These are phyloP conservation scores for Ramalina intermedia DNA, from an alignment of 495 filamentous ascomycete genomes.

Conservation along the genomic window DNA sequence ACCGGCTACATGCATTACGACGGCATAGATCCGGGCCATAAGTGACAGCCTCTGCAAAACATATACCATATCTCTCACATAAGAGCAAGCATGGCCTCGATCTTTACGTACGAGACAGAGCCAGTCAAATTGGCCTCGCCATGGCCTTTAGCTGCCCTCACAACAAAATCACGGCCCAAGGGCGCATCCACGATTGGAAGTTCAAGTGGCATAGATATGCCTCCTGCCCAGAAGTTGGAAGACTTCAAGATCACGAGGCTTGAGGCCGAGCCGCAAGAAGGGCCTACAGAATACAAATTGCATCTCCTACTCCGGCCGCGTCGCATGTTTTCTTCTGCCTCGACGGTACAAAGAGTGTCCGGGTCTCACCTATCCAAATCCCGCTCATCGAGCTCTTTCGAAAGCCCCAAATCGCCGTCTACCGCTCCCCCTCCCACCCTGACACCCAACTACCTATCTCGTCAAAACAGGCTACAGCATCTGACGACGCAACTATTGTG, in stretches of 20 bases:
- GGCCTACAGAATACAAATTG: constrained; percentile 90
- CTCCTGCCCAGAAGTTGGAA: constrained; percentile 39
- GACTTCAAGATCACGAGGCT: constrained; percentile 64
- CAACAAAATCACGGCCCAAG: neutral
- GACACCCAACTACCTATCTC: constrained; percentile 39
- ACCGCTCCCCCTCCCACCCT: constrained; percentile 19
- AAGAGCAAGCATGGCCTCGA: constrained; percentile 58
- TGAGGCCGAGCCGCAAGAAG: constrained; percentile 83
- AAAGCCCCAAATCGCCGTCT: neutral
- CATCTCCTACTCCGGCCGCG: constrained; percentile 77
- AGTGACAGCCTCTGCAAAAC: neutral
- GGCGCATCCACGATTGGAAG: neutral
- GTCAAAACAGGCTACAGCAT: constrained; percentile 74
- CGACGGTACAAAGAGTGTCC: constrained; percentile 43
- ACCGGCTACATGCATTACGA: constrained; percentile 14
- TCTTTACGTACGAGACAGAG: constrained; percentile 88
- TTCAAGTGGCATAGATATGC: constrained; percentile 9
- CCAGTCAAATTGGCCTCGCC: constrained; percentile 80
- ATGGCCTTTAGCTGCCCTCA: constrained; percentile 46
- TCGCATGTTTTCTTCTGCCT: constrained; percentile 49
- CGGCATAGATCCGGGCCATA: constrained; percentile 7
- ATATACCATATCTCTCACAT: neutral
- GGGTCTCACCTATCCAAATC: constrained; percentile 44
- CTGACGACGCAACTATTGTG: constrained; percentile 90
- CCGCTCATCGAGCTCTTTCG: constrained; percentile 6